Percentiles rank a stretch among this genome's conserved stretches.
These are phyloP conservation scores for Paspalum vaginatum DNA, from an alignment of 176 grass and related monocot genomes.

Conservation along the genomic window DNA sequence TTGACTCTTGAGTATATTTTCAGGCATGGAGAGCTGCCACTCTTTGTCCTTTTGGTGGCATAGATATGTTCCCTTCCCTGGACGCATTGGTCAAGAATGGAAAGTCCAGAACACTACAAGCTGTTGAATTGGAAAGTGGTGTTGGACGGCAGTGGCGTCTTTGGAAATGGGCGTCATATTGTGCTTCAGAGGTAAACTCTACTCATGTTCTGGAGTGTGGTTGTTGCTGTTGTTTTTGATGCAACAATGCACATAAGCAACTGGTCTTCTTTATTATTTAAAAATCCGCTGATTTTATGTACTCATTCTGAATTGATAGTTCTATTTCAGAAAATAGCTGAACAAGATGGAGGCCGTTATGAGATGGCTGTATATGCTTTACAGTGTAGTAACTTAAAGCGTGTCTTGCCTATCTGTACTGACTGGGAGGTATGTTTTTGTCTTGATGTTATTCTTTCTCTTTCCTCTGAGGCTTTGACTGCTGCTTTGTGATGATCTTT, in stretches of 20 bases:
- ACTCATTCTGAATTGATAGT: conserved; percentile 34
- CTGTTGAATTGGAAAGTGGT: conserved; percentile 91
- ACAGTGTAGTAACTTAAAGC: conserved; percentile 92
- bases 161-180: conserved; percentile 99
- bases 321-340: conserved; percentile 87
- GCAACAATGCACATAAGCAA: conserved; percentile 6
- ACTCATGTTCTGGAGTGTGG: not conserved
- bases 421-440: conserved; percentile 91
- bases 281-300: conserved; percentile 19
- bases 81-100: conserved; percentile 87
- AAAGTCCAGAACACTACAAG: conserved; percentile 77
- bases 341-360: conserved; percentile 90
- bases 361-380: conserved; percentile 93
- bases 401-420: conserved; percentile 78
- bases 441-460: conserved; percentile 27
- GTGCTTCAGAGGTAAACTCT: conserved; percentile 81
- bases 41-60: conserved; percentile 87
- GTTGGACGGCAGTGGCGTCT: conserved; percentile 81
- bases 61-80: conserved; percentile 80
- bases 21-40: conserved; percentile 95
- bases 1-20: conserved; percentile 37
- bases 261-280: conserved; percentile 20
- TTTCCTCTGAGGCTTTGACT: conserved; percentile 20
- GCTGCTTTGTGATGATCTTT: conserved; percentile 27
- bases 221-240: conserved; percentile 11